phyloP scores from a whole-genome alignment of 1,284 basidiomycete species.

The Rhodotorula sp. region DNA sequence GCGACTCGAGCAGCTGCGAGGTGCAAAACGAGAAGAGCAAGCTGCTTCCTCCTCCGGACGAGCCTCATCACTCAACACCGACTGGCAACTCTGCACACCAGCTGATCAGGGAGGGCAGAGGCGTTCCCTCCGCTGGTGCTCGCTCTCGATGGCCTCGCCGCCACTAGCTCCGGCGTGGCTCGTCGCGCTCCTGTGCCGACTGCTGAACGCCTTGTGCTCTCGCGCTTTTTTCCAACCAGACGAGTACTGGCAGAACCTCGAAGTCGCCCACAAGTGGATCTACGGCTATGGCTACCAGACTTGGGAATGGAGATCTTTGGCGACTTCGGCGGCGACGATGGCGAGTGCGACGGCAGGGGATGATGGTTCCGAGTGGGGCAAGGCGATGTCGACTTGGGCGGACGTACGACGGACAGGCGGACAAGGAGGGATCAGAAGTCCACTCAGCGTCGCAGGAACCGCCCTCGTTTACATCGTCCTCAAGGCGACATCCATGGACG shows the following conservation, averaged over 20 bases:
- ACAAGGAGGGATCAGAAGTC: constrained; percentile 48
- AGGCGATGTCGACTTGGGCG: background rate
- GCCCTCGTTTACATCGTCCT: constrained; percentile 73
- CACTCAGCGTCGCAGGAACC: constrained; percentile 58
- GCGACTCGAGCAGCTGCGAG: no score
- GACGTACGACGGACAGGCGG: constrained; percentile 6
- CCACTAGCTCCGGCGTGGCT: background rate
- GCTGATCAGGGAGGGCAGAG: no score
- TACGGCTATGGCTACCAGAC: constrained; percentile 90
- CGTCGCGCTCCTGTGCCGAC: constrained; percentile 48
- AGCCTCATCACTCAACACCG: no score
- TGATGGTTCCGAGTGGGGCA: background rate
- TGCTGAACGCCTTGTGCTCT: constrained; percentile 61
- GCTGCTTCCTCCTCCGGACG: no score
- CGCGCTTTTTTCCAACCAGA: constrained; percentile 95
- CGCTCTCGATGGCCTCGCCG: background rate
- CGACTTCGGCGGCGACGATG: constrained; percentile 46
- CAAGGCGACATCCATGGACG: constrained; percentile 59
- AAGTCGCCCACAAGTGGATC: constrained; percentile 82
- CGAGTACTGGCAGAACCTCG: constrained; percentile 93
- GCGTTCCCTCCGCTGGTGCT: background rate
- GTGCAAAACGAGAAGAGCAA: no score
- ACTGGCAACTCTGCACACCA: no score
- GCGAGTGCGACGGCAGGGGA: constrained; percentile 53
- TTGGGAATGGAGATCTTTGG: constrained; percentile 85